phyloP scores from a whole-genome alignment of 805 yeast species.

The Cyberlindnera mycetangii region DNA sequence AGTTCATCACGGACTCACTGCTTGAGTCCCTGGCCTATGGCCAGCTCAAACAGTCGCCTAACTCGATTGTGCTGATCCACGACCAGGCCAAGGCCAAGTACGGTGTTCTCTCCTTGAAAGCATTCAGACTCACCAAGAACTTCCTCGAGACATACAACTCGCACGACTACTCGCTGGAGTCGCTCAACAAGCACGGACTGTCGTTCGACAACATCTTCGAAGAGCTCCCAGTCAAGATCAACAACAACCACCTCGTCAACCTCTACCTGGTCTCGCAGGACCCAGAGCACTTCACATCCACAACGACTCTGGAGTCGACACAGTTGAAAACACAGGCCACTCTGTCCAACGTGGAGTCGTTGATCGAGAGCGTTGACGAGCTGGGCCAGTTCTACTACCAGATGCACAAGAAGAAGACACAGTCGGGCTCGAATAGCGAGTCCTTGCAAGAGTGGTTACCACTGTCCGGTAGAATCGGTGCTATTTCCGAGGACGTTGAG shows the following conservation, averaged over 20 bases:
- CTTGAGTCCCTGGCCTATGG: conserved; percentile 67
- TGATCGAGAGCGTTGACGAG: conserved; percentile 28
- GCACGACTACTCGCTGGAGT: conserved; percentile 64
- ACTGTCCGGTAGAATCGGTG: conserved; percentile 29
- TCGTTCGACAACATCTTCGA: conserved; percentile 65
- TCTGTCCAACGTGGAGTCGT: conserved; percentile 20
- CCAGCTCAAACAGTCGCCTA: conserved; percentile 53
- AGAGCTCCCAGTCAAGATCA: conserved; percentile 64
- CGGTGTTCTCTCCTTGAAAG: conserved; percentile 62
- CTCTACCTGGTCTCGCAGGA: conserved; percentile 43
- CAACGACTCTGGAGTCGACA: conserved; percentile 21
- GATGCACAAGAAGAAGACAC: conserved; percentile 23
- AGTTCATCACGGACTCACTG: conserved; percentile 60
- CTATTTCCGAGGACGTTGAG: conserved; percentile 27
- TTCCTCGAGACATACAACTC: conserved; percentile 50
- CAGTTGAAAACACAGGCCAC: conserved; percentile 19
- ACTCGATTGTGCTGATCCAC: conserved; percentile 55
- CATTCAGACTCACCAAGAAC: conserved; percentile 60
- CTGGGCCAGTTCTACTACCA: conserved; percentile 26
- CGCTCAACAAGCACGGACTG: conserved; percentile 55
- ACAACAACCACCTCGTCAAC: conserved; percentile 66
- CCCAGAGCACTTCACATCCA: conserved; percentile 20
- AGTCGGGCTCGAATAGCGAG: conserved; percentile 8
- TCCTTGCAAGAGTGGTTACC: conserved; percentile 29
- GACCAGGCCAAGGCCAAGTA: conserved; percentile 68